Percentiles rank a stretch among this genome's conserved stretches.
phyloP scores from a whole-genome alignment of 768 basidiomycete genomes.

The Podaxis pistillaris region DNA sequence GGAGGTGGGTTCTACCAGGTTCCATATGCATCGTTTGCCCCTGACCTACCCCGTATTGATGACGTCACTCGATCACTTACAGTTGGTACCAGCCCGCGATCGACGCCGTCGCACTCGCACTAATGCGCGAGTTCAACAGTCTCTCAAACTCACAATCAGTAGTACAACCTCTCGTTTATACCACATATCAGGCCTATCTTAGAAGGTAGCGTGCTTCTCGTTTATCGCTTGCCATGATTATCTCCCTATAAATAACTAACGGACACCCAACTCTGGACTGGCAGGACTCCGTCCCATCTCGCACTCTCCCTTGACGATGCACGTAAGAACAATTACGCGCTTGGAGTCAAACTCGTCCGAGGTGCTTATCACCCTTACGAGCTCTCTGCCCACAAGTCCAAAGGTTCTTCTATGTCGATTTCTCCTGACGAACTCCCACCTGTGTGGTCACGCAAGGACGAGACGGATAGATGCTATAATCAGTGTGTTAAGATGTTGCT shows the following conservation, averaged over 20 bases:
- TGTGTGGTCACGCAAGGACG: constrained; percentile 65
- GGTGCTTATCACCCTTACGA: constrained; percentile 91
- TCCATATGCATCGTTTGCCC: background rate
- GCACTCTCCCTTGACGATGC: constrained; percentile 65
- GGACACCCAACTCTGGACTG: background rate
- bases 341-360: constrained; percentile 91
- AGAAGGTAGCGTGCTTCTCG: constrained; percentile 45
- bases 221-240: background rate
- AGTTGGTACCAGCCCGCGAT: constrained; percentile 81
- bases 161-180: constrained; percentile 70
- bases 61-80: constrained; percentile 9
- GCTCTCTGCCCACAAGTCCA: constrained; percentile 42
- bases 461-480: constrained; percentile 77
- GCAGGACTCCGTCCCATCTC: constrained; percentile 70
- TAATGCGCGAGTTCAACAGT: constrained; percentile 81
- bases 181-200: constrained; percentile 89
- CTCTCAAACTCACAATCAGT: constrained; percentile 18
- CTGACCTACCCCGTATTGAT: background rate
- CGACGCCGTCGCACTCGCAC: constrained; percentile 71
- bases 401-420: constrained; percentile 39
- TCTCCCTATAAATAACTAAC: constrained; percentile 4
- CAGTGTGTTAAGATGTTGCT: constrained; percentile 58
- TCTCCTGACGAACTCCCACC: constrained; percentile 61
- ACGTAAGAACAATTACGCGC: constrained; percentile 58
- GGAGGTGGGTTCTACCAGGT: constrained; percentile 43